Conservation (phyloP, 2,329 filamentous ascomycete species). For the Lachnellula cervina region DNA sequence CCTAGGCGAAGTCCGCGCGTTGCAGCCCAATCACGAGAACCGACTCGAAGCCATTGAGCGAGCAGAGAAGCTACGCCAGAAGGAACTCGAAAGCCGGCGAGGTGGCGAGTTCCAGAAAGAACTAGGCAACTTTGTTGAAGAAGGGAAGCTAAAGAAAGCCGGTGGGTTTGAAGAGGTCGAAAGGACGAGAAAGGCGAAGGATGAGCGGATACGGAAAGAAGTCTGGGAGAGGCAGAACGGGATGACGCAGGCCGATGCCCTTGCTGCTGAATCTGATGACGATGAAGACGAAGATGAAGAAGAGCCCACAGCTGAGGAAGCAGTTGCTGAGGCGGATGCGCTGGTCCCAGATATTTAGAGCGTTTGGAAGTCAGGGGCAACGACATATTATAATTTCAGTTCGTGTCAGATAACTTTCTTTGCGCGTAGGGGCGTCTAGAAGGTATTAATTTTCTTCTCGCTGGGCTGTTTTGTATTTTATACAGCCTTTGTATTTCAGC, state of each 20-base stretch:
- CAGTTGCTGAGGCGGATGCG: no score
- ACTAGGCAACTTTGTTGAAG: constrained; percentile 76
- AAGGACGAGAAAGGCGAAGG: constrained; percentile 74
- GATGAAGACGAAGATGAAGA: not conserved
- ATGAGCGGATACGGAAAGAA: constrained; percentile 79
- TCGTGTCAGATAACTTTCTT: no score
- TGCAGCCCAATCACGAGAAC: constrained; percentile 91
- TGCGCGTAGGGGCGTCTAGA: no score
- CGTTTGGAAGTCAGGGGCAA: no score
- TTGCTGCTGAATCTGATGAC: constrained; percentile 5
- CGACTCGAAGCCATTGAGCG: constrained; percentile 92
- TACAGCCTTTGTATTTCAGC: no score
- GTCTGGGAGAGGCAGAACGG: constrained; percentile 66
- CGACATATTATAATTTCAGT: no score
- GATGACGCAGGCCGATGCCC: constrained; percentile 28
- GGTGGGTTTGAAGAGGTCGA: constrained; percentile 94
- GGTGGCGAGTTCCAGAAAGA: constrained; percentile 75
- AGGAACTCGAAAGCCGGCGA: constrained; percentile 73
- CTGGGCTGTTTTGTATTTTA: no score
- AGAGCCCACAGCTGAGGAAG: not conserved
- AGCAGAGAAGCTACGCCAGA: constrained; percentile 87
- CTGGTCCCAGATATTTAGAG: no score
- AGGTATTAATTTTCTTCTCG: no score
- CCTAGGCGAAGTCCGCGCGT: constrained; percentile 84
- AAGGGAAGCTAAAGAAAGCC: constrained; percentile 91